A percentile compares a stretch with the other conserved stretches of the same genome.
These are phyloP conservation scores for Acanthochlamys bracteata DNA, from an alignment of 106 monocot genomes.

Conservation along the genomic window DNA sequence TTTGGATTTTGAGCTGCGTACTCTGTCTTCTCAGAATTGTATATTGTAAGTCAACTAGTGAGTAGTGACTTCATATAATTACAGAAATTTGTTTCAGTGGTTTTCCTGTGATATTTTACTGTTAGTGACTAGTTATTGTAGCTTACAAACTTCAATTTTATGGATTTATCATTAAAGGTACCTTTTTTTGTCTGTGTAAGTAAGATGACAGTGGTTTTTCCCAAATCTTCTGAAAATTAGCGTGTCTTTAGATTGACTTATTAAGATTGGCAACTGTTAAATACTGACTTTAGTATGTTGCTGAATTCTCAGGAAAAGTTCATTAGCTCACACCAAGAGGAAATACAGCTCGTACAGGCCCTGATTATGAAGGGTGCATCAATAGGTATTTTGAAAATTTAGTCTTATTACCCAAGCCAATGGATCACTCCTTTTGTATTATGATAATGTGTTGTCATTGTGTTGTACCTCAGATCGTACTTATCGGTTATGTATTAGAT, in stretches of 20 bases:
- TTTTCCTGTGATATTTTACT: too few species aligned
- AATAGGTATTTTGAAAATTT: slow-evolving; percentile 26
- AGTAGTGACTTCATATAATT: background rate
- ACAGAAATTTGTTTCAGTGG: background rate
- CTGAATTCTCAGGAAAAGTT: slow-evolving; percentile 37
- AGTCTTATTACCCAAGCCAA: background rate
- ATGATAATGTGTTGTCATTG: background rate
- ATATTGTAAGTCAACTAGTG: background rate
- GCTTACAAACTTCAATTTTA: too few species aligned
- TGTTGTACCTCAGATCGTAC: too few species aligned
- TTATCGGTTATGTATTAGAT: too few species aligned
- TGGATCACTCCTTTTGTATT: background rate
- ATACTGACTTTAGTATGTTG: background rate
- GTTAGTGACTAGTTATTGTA: too few species aligned
- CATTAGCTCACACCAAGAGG: slow-evolving; percentile 29
- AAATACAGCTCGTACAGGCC: slow-evolving; percentile 36
- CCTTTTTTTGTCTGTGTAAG: too few species aligned
- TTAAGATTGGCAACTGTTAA: background rate
- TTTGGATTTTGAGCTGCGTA: background rate
- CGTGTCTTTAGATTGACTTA: background rate
- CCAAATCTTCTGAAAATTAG: background rate
- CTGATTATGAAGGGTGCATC: slow-evolving; percentile 21
- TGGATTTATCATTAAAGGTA: too few species aligned
- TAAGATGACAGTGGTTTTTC: too few species aligned
- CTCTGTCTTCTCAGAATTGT: background rate